Evolutionary conservation across 352 stramenopile species (phyloP), one percentile per base, ranked within the genome.

Genomic region (Phytophthora europaea): DNA sequence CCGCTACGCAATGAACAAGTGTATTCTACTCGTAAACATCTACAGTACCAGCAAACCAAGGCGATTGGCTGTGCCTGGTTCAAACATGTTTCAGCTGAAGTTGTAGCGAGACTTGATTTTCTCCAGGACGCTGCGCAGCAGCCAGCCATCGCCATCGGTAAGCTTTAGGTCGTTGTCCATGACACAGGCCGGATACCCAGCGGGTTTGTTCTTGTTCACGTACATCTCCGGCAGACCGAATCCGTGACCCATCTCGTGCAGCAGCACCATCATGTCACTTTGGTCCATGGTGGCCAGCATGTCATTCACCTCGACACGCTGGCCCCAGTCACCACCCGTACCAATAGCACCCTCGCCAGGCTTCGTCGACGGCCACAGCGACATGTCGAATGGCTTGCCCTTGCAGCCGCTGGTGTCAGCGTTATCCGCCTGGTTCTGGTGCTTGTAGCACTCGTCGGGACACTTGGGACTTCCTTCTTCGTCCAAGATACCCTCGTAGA

Each of bases 241-340:
- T 0, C 74, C 77, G 65, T 87, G 80, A 15, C 80, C 74, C 6
- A 87, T 87, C 43, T 87, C 80, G 61, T 84, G 80, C 16, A 79
- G 43, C 5, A 87, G 57, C 20, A 84, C 77, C 36, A 77, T 50
- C 50, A 81, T 78, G 20, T 78, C 45, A 6, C 75, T 74, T 0
- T 70, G 8, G 20, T 77, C 68, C 63, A 87, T 72, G 5, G 22
- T 63, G 26, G 33, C 57, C 4, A 87, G 52, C 74, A 84, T 84
- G 62, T 76, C 73, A 38, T 58, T 74, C 12, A 79, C 65, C 47
- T 86, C 76, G 12, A 86, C 76, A 53, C 76, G 79, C 65, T 86
- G 79, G 31, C 69, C 73, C 73, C 73, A 80, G 73, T 80, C 73
- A 2, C 73, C 74, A 10, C 74, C 74, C n/a, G 70, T 75, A 18